These are phyloP conservation scores for Phytopythium helicoides DNA, from an alignment of 352 stramenopile species.

Conservation along the genomic window DNA sequence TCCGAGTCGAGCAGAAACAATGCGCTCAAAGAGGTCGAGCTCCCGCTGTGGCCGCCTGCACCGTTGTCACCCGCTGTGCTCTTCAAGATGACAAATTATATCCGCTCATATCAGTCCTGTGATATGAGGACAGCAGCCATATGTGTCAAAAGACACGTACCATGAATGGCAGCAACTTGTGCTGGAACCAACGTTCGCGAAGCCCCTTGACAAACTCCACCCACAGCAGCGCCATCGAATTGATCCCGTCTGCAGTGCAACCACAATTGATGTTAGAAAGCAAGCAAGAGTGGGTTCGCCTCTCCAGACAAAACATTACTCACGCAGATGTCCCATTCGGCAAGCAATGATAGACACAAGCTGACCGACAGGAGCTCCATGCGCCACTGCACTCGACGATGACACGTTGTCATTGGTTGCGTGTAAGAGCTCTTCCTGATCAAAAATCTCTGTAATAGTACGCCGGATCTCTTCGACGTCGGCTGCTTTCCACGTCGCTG, in stretches of 20 bases:
- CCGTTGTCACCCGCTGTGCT: slow-evolving; percentile 28
- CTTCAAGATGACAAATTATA: slow-evolving; percentile 9
- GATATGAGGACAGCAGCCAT: neutral
- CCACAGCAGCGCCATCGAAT: slow-evolving; percentile 77
- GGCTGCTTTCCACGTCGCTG: slow-evolving; percentile 69
- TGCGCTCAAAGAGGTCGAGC: slow-evolving; percentile 36
- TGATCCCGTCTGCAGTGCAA: slow-evolving; percentile 51
- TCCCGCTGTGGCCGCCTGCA: slow-evolving; percentile 22
- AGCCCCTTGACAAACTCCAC: slow-evolving; percentile 82
- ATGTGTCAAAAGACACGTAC: slow-evolving; percentile 21
- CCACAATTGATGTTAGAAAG: slow-evolving; percentile 13
- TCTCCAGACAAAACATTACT: no score
- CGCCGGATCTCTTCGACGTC: slow-evolving; percentile 65
- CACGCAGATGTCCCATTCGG: slow-evolving; percentile 71
- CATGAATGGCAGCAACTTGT: slow-evolving; percentile 69
- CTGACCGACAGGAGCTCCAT: slow-evolving; percentile 59
- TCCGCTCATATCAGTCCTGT: no score
- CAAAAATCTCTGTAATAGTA: slow-evolving; percentile 55
- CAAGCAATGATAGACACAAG: slow-evolving; percentile 66
- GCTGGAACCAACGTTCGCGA: slow-evolving; percentile 65
- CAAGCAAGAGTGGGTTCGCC: no score
- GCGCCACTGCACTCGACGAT: slow-evolving; percentile 25
- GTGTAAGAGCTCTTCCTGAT: slow-evolving; percentile 19
- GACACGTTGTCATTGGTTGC: slow-evolving; percentile 2
- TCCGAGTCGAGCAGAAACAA: slow-evolving; percentile 55